Evolutionary conservation across 2,329 filamentous ascomycete genomes (phyloP), one percentile per base, ranked within the genome.

Genomic region (Neofusicoccum kwambonambiense): DNA sequence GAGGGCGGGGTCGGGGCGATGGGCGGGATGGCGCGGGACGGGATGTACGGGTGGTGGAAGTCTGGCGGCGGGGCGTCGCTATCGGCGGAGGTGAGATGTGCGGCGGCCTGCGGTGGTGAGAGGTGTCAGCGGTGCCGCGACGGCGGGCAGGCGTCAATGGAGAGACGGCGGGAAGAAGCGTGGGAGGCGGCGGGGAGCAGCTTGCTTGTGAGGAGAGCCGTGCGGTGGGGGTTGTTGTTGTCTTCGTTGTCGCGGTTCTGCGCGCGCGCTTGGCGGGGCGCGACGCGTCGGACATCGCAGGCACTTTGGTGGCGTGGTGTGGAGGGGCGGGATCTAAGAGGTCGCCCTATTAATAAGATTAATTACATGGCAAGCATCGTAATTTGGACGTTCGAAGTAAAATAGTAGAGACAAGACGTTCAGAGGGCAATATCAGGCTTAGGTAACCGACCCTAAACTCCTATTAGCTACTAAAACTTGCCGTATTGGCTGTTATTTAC

Each of bases 251-350:
- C 35, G 15, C 17, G 1, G 56, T 37, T 4, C 27, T 60, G 42
- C 56, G 56, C 4, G 31, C 56, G 56, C 56, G 56, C 22, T 60
- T 60, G 9, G 56, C 56, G 42, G 56, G 56, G 41, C 42, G 56
- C 56, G 56, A 60, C 42, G 56, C 42, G 42, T 60, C 42, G 56
- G 56, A 47, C 56, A 47, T 47, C 15, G 27, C 37, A 12, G 22
- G 15, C 47, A 34, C 47, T 12, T 5, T 22, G 12, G 12, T 13
- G 54, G 13, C 22, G 39, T 9, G 22, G 39, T 44, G 39, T 7
- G 19, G 9, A 11, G 39, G 8, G 4, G 51, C 51, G 17, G 11
- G 50, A 54, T 17, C 15, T 15, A 7, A 35, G 12, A 34, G 47
- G 13, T 8, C 49, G 27, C 15, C 22, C 12, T n/a, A 34, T 34